Conservation (phyloP, 441 rosid genomes). For the Hura crepitans region DNA sequence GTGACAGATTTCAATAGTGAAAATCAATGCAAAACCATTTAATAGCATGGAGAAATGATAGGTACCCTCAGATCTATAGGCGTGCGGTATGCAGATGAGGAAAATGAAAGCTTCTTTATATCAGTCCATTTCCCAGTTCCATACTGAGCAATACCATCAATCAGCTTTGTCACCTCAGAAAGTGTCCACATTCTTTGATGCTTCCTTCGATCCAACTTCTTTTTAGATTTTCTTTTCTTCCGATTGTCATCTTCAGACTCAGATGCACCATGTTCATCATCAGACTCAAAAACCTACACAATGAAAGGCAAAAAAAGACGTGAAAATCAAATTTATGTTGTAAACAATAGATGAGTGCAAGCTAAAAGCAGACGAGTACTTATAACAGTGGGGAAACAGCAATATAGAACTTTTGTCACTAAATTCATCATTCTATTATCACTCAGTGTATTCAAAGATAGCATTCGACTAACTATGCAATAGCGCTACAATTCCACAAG, state of each 20-base stretch:
- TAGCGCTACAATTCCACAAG: not conserved
- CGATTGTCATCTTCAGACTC: conserved; percentile 48
- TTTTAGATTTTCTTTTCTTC: conserved; percentile 37
- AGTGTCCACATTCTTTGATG: conserved; percentile 83
- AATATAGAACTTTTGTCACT: not conserved
- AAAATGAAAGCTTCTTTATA: conserved; percentile 65
- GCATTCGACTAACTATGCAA: not conserved
- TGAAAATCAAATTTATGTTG: conserved; percentile 8
- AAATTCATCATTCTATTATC: not conserved
- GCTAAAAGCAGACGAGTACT: not conserved
- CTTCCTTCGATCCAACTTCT: conserved; percentile 63
- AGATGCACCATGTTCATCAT: conserved; percentile 38
- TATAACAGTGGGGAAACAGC: not conserved
- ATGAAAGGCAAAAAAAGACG: not conserved
- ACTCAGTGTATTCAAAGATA: not conserved
- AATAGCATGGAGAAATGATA: conserved; percentile 14
- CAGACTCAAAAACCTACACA: conserved; percentile 41
- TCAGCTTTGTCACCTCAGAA: conserved; percentile 67
- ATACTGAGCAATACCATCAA: conserved; percentile 76
- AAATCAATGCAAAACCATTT: conserved; percentile 17
- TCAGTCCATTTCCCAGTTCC: conserved; percentile 97
- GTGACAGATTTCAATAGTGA: conserved; percentile 17
- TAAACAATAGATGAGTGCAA: not conserved
- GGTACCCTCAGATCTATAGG: conserved; percentile 92
- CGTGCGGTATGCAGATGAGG: conserved; percentile 66